phyloP scores from a whole-genome alignment of 1,284 basidiomycete genomes.

The Trichosporon sp. region DNA sequence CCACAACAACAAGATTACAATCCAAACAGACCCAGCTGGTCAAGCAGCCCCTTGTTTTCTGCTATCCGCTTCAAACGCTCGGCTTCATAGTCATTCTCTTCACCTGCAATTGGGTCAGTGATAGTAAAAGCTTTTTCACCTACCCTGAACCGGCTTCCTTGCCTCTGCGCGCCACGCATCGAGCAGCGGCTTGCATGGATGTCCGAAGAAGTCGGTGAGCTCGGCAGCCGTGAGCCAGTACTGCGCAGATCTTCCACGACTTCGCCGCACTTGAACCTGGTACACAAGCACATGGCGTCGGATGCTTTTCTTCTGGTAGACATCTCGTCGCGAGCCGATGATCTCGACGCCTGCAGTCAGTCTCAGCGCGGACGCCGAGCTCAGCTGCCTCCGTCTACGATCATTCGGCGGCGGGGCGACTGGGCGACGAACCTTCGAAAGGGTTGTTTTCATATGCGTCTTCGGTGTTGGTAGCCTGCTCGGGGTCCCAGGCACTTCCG shows the following conservation, averaged over 20 bases:
- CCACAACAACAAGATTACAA: neutral
- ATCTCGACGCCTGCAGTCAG: neutral
- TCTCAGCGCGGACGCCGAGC: neutral
- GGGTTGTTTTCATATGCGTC: too few relatives aligned
- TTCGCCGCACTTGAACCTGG: neutral
- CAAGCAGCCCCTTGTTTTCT: conserved; percentile 8
- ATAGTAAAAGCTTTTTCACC: neutral
- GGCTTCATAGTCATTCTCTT: conserved; percentile 9
- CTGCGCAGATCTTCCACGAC: neutral
- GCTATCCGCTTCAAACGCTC: conserved; percentile 11
- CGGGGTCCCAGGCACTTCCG: too few relatives aligned
- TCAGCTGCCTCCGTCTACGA: neutral
- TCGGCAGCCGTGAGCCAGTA: neutral
- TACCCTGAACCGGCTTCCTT: neutral
- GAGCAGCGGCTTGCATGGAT: neutral
- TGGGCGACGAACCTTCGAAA: neutral
- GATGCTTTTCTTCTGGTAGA: neutral
- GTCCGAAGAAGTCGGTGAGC: too few relatives aligned
- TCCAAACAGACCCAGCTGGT: conserved; percentile 1
- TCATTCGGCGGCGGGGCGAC: neutral
- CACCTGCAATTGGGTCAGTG: neutral
- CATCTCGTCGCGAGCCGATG: neutral
- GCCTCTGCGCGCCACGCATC: neutral
- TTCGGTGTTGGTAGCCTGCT: too few relatives aligned
- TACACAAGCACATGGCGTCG: neutral